Base-by-base conservation (phyloP, 163 green algal species). In the Chloromonas sp. region DNA sequence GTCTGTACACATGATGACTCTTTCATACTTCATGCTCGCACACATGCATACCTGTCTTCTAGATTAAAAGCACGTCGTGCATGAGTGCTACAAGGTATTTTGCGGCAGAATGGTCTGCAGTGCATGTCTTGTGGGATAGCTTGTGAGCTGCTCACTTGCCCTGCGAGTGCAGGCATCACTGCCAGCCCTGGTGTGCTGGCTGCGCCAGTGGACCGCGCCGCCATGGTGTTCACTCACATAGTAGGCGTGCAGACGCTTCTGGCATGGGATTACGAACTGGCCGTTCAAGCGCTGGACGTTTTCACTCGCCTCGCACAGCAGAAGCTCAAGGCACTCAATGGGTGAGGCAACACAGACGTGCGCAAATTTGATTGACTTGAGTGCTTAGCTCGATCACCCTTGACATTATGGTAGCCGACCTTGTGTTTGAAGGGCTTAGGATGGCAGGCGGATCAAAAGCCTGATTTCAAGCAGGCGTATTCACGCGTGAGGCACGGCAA, bases 141-240 rank as follows among this genome's bases (percentile, higher is more conserved):
- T 36, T 36, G 36, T 36, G 36, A 36, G 36, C 36, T 36, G 36
- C 36, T 36, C 36, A 36, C 36, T 36, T 36, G 36, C 36, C 36
- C 36, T 36, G 36, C 66, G 11, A 8, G 8, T 36, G 5, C 71
- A 58, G 71, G 71, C 80, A 84, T 70, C 79, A 70, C 8, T 58
- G 59, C 60, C 60, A 74, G 13, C n/a, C 76, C 82, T 71, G 86
- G 86, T 8, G 86, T 83, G 60, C 82, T 89, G 76, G 80, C 86
- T 36, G 86, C 86, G 2, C 86, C 86, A 8, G 86, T 89, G 61
- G 76, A 87, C 61, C 61, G 2, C 14, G 86, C 86, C 36, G 77
- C 60, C 83, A 89, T 89, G 86, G 86, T 89, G 82, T 88, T 88
- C 86, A 88, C 86, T 60, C 86, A 88, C 82, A 71, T 89, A 60